Percentiles rank a stretch among this genome's conserved stretches.
Conservation (phyloP, 768 basidiomycete species). For the Rhizopogon salebrosus region DNA sequence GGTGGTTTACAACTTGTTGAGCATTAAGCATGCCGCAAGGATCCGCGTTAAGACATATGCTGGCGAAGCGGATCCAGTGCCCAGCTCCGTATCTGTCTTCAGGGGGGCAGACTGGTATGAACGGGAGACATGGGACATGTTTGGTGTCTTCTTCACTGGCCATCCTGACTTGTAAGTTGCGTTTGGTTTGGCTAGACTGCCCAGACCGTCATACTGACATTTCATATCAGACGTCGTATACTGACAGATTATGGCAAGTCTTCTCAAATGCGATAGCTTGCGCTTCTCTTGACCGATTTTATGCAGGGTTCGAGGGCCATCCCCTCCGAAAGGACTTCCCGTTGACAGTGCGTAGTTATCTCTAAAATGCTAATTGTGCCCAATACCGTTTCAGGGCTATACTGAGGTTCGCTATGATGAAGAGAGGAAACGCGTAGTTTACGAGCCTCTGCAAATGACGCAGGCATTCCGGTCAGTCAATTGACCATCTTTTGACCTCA, state of each 20-base stretch:
- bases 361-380: not conserved
- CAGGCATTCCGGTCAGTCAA: conserved; percentile 87
- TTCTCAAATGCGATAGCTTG: not conserved
- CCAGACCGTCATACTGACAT: not conserved
- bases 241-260: conserved; percentile 90
- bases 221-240: conserved; percentile 72
- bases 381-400: conserved; percentile 66
- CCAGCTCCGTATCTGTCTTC: conserved; percentile 74
- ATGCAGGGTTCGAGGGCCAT: conserved; percentile 88
- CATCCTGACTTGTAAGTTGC: conserved; percentile 89
- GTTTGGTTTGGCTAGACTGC: not conserved
- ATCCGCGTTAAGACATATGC: conserved; percentile 98
- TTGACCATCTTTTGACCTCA: not conserved
- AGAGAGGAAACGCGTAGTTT: conserved; percentile 94
- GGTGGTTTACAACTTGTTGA: conserved; percentile 93
- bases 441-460: conserved; percentile 95
- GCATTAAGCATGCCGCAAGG: conserved; percentile 69
- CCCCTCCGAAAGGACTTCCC: conserved; percentile 98
- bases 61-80: conserved; percentile 87
- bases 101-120: conserved; percentile 98
- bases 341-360: conserved; percentile 60
- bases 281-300: not conserved
- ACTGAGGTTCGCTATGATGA: conserved; percentile 98
- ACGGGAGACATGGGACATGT: conserved; percentile 97
- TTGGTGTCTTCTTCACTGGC: conserved; percentile 90